Evolutionary conservation across 2,329 filamentous ascomycete genomes (phyloP).

Genomic region (Cladosporium sp.): DNA sequence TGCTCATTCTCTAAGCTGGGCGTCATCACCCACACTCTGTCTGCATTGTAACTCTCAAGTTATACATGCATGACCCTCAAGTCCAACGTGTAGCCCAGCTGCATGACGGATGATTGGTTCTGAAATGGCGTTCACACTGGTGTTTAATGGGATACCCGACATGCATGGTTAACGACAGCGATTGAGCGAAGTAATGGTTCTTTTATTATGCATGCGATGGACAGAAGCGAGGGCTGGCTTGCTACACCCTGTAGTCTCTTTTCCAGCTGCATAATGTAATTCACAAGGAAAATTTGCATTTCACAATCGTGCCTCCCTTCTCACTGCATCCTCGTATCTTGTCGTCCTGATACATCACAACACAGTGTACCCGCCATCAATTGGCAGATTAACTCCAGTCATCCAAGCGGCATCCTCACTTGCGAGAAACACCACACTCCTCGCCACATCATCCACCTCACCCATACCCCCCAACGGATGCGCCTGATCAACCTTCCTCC

Average conservation of each 20-base stretch:
- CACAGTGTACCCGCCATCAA: background rate
- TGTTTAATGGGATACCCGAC: slow-evolving; percentile 12
- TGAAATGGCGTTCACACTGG: slow-evolving; percentile 2
- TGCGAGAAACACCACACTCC: slow-evolving; percentile 42
- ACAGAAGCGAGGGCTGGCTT: slow-evolving; percentile 11
- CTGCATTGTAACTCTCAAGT: background rate
- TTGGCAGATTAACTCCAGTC: background rate
- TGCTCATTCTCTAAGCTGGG: slow-evolving; percentile 19
- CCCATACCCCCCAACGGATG: slow-evolving; percentile 34
- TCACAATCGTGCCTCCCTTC: background rate
- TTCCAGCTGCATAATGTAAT: slow-evolving; percentile 13
- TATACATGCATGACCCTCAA: background rate
- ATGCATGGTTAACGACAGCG: slow-evolving; percentile 12
- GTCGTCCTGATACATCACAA: background rate
- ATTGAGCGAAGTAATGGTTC: slow-evolving; percentile 2
- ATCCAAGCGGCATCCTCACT: slow-evolving; percentile 33
- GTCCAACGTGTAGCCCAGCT: background rate
- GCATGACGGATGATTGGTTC: slow-evolving; percentile 5
- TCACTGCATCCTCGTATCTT: background rate
- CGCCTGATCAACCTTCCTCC: slow-evolving; percentile 23
- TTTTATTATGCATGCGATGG: slow-evolving; percentile 12
- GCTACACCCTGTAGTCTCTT: slow-evolving; percentile 4
- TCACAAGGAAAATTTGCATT: background rate
- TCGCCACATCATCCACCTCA: slow-evolving; percentile 39
- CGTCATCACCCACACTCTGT: background rate